These are phyloP conservation scores for Tillandsia fasciculata DNA, from an alignment of 176 grass and related monocot genomes.

Conservation along the genomic window DNA sequence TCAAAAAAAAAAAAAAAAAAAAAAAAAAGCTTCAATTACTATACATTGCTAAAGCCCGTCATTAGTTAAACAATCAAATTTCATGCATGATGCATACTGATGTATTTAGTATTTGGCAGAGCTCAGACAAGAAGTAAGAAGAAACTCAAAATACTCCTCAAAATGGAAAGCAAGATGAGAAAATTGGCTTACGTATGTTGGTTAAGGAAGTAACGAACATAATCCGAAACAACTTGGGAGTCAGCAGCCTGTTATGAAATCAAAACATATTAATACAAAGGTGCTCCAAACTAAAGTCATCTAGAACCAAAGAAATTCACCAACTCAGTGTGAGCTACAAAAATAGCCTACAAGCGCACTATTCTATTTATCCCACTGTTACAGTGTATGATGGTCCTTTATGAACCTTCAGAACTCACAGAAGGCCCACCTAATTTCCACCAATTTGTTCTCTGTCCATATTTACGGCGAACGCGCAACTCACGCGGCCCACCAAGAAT, in stretches of 20 bases:
- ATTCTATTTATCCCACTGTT: not conserved
- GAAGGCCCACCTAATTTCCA: constrained; percentile 36
- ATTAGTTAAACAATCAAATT: not conserved
- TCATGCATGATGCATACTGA: not conserved
- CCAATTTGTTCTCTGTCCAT: constrained; percentile 33
- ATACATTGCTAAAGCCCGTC: no score
- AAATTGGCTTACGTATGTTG: constrained; percentile 77
- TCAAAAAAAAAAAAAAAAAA: no score
- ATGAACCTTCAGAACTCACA: constrained; percentile 18
- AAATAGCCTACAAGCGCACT: not conserved
- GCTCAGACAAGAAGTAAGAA: not conserved
- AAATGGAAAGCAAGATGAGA: constrained; percentile 1
- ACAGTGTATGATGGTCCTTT: constrained; percentile 28
- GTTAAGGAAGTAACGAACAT: constrained; percentile 94
- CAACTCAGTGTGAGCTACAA: not conserved
- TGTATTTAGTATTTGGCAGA: not conserved
- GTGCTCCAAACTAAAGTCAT: not conserved
- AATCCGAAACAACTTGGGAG: constrained; percentile 86
- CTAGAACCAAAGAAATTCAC: not conserved
- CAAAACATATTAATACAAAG: constrained; percentile 7
- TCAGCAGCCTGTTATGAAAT: constrained; percentile 66
- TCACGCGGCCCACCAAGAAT: constrained; percentile 33
- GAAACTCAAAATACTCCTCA: not conserved
- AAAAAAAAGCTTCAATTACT: no score
- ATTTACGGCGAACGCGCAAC: constrained; percentile 36